phyloP scores from a whole-genome alignment of 2,329 filamentous ascomycete species.

The Colletotrichum horii region DNA sequence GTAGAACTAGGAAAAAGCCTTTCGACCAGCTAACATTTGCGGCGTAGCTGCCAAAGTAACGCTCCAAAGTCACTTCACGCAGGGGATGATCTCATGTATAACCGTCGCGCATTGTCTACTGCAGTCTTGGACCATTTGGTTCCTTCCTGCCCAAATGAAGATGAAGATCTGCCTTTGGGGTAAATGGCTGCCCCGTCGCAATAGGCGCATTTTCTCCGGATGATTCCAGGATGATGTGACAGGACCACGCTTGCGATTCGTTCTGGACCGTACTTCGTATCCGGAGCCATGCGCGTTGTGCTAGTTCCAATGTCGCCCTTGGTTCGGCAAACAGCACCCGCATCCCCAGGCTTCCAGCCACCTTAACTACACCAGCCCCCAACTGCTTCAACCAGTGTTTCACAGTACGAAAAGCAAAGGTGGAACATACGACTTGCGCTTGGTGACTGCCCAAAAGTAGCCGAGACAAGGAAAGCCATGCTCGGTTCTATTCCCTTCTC shows the following conservation, averaged over 20 bases:
- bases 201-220: not conserved
- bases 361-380: not conserved
- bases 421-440: not conserved
- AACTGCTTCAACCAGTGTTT: slow-evolving; percentile 8
- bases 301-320: not conserved
- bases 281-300: not conserved
- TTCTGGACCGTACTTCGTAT: not conserved
- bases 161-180: not conserved
- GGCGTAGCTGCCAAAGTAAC: not conserved
- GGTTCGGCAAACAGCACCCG: not conserved
- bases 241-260: not conserved
- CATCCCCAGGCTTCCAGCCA: not conserved
- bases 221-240: not conserved
- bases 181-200: not conserved
- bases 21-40: not conserved
- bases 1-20: not conserved
- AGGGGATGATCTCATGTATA: not conserved
- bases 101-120: not conserved
- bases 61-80: not conserved
- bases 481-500: not conserved
- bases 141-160: not conserved
- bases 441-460: not conserved
- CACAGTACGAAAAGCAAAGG: slow-evolving; percentile 4
- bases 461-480: not conserved
- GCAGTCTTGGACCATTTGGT: too few species aligned